A percentile compares a stretch with the other conserved stretches of the same genome.
These are phyloP conservation scores for Jimgerdemannia lactiflua DNA, from an alignment of 192 early-diverging fungal genomes.

Conservation along the genomic window DNA sequence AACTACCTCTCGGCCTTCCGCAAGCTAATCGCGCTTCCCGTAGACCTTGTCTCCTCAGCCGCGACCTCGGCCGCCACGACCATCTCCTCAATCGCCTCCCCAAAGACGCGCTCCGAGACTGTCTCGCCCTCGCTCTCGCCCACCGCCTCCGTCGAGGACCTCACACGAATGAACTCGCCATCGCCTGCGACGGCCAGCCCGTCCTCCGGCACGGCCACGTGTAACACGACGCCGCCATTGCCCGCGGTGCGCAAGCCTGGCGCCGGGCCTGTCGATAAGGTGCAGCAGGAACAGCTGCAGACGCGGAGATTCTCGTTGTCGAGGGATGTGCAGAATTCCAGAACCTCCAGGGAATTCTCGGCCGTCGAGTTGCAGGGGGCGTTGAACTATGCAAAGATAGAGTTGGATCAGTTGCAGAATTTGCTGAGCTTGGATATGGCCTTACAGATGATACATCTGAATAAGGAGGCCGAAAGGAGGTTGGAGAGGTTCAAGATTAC, in stretches of 20 bases:
- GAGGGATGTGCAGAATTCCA: neutral
- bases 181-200: constrained; percentile 6
- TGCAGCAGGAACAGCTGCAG: neutral
- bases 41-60: constrained; percentile 35
- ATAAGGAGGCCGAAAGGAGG: constrained; percentile 74
- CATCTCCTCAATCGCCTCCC: neutral
- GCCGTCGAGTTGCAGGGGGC: constrained; percentile 7
- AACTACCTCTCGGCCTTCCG: constrained; percentile 53
- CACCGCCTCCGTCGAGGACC: neutral
- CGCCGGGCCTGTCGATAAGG: neutral
- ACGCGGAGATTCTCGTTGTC: neutral
- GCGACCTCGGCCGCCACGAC: constrained; percentile 29
- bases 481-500: constrained; percentile 46
- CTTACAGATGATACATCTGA: constrained; percentile 83
- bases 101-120: constrained; percentile 6
- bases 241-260: too few relatives aligned
- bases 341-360: neutral
- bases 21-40: constrained; percentile 45
- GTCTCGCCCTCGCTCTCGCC: constrained; percentile 10
- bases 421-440: constrained; percentile 78
- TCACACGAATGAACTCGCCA: neutral
- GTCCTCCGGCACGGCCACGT: constrained; percentile 1
- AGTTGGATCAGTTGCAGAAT: constrained; percentile 54
- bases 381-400: constrained; percentile 51
- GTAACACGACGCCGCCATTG: too few relatives aligned